A percentile compares a stretch with the other conserved stretches of the same genome.
Evolutionary conservation across 2,329 filamentous ascomycete genomes (phyloP).

Genomic region (Chalaropsis thielavioides): DNA sequence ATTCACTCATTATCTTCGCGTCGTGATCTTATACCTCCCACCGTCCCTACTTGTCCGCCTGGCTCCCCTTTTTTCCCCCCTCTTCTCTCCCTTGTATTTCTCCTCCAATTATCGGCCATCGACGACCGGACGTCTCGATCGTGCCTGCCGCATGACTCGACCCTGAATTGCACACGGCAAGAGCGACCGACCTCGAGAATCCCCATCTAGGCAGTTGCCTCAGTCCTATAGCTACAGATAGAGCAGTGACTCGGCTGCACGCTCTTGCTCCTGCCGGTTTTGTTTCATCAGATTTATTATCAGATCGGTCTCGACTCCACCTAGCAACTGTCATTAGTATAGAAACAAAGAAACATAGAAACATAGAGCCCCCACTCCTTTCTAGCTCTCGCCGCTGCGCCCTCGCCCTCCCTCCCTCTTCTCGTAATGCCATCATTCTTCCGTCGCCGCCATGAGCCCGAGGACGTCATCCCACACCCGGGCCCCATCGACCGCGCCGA

Average conservation of each 20-base stretch:
- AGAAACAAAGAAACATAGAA: too few species aligned
- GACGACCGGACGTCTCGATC: not conserved
- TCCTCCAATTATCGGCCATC: not conserved
- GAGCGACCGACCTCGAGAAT: not conserved
- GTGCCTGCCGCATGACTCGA: not conserved
- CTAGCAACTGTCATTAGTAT: not conserved
- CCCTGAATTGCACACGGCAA: not conserved
- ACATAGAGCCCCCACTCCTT: too few species aligned
- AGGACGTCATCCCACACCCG: slow-evolving; percentile 31
- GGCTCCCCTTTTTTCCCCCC: not conserved
- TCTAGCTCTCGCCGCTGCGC: not conserved
- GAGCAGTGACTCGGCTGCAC: not conserved
- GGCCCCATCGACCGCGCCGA: slow-evolving; percentile 28
- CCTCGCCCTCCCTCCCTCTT: not conserved
- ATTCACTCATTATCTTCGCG: not conserved
- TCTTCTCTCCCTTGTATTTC: not conserved
- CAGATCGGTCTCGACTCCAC: not conserved
- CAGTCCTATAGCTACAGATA: not conserved
- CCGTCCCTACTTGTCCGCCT: not conserved
- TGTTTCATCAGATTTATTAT: not conserved
- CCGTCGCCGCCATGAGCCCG: slow-evolving; percentile 33
- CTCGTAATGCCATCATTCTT: slow-evolving; percentile 24
- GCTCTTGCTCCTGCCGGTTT: not conserved
- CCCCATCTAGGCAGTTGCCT: not conserved
- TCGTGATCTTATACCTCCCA: not conserved